These are phyloP conservation scores for Fusarium brevicatenulatum DNA, from an alignment of 2,329 filamentous ascomycete genomes.

Conservation along the genomic window DNA sequence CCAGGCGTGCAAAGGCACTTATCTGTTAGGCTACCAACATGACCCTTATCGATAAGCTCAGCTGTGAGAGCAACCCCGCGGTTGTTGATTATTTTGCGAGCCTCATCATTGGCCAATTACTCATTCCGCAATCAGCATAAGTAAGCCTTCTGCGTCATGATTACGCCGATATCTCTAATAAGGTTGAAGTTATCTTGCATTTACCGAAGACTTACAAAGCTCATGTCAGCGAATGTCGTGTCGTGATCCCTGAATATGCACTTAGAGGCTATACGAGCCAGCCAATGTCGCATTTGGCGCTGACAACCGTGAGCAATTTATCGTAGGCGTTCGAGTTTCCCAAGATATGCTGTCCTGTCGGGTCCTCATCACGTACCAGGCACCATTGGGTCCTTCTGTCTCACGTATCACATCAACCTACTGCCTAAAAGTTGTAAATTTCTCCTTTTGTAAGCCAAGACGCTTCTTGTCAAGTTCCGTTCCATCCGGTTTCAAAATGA, in stretches of 20 bases:
- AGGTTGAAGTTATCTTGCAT: background rate
- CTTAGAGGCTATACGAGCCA: background rate
- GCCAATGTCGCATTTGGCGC: background rate
- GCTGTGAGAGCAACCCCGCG: background rate
- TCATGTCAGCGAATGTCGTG: background rate
- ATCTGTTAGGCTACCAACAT: background rate
- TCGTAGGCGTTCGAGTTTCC: background rate
- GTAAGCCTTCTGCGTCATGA: constrained; percentile 15
- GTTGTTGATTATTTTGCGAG: background rate
- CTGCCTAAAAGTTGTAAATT: background rate
- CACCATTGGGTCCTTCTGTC: background rate
- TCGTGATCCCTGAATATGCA: constrained; percentile 1
- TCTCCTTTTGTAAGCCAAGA: background rate
- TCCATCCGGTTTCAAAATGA: constrained; percentile 17
- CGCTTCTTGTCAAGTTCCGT: background rate
- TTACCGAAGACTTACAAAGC: background rate
- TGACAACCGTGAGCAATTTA: background rate
- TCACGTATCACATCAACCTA: background rate
- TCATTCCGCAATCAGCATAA: background rate
- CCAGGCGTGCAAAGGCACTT: accelerated
- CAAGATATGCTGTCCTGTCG: constrained; percentile 1
- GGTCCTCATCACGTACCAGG: background rate
- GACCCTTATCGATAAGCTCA: accelerated
- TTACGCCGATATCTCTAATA: background rate
- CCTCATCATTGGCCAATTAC: background rate